Conservation (phyloP, 2,329 filamentous ascomycete species). For the Ophiostoma quercus region DNA sequence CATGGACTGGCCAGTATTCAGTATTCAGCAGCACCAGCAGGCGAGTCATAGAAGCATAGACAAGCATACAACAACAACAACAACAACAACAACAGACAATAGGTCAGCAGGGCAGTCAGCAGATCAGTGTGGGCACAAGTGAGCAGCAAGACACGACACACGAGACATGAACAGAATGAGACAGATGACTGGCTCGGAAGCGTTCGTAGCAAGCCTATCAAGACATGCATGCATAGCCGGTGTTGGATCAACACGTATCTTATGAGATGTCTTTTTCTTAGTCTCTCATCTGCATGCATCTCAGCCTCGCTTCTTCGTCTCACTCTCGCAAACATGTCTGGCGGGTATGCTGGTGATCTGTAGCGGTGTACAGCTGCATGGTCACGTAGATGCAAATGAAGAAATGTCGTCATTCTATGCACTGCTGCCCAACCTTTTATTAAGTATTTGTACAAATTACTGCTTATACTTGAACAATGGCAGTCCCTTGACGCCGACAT, state of each 20-base stretch:
- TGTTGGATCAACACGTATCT: neutral
- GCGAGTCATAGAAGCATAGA: too few species aligned
- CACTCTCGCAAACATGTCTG: neutral
- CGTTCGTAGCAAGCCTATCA: neutral
- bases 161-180: neutral
- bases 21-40: too few species aligned
- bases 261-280: too few species aligned
- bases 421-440: constrained; percentile 8
- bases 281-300: neutral
- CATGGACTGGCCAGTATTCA: too few species aligned
- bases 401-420: neutral
- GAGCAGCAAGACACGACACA: neutral
- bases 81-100: too few species aligned
- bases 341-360: constrained; percentile 8
- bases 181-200: neutral
- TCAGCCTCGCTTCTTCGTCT: neutral
- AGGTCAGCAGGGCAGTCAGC: too few species aligned
- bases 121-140: too few species aligned
- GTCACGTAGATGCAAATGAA: too few species aligned
- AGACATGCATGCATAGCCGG: neutral
- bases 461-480: constrained; percentile 58
- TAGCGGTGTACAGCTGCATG: neutral
- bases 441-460: neutral
- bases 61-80: too few species aligned
- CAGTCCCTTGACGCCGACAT: constrained; percentile 67